Evolutionary conservation across 1,139 yeast species (phyloP).

Genomic region (Barnettozyma hawaiiensis): DNA sequence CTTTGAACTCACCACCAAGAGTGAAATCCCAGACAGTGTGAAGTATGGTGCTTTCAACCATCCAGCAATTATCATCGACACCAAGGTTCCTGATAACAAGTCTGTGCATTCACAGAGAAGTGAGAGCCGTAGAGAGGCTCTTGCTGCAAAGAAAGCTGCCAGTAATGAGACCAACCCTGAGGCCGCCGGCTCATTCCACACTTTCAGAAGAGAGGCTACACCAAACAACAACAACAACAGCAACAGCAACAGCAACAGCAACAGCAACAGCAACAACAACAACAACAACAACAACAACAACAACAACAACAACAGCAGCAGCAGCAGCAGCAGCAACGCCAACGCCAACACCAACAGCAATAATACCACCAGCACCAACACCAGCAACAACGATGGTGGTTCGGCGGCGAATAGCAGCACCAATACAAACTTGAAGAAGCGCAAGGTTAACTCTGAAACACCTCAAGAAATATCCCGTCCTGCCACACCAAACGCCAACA

Average conservation of each 20-base stretch:
- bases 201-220: constrained; percentile 4
- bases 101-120: constrained; percentile 67
- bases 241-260: too few species aligned
- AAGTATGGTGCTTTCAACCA: constrained; percentile 72
- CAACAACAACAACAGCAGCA: too few species aligned
- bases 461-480: constrained; percentile 5
- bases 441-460: constrained; percentile 13
- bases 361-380: too few species aligned
- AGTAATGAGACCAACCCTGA: constrained; percentile 7
- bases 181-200: background rate
- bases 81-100: constrained; percentile 42
- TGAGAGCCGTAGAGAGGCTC: constrained; percentile 85
- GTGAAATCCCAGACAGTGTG: constrained; percentile 59
- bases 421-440: constrained; percentile 17
- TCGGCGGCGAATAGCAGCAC: constrained; percentile 2
- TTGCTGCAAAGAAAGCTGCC: constrained; percentile 67
- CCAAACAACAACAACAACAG: constrained; percentile 1
- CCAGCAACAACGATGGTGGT: background rate
- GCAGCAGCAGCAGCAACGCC: too few species aligned
- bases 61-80: constrained; percentile 72
- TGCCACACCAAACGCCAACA: constrained; percentile 1
- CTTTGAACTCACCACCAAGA: constrained; percentile 63
- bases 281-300: too few species aligned
- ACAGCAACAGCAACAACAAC: too few species aligned
- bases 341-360: too few species aligned